These are phyloP conservation scores for Tricholoma sp. DNA, from an alignment of 768 basidiomycete species.

Conservation along the genomic window DNA sequence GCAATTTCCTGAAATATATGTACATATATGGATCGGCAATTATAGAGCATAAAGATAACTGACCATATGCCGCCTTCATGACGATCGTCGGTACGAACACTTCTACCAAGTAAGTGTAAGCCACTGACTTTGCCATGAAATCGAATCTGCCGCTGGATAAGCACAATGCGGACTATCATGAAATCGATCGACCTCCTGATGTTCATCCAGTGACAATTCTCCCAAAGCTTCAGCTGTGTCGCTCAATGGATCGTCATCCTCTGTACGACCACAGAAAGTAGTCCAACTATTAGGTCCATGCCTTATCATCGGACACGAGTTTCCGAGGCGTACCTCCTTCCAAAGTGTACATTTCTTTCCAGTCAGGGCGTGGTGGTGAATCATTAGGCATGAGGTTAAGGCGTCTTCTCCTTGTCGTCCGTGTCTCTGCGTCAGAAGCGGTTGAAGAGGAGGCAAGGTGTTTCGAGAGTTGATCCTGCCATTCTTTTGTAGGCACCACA, in stretches of 20 bases:
- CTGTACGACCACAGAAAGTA: neutral
- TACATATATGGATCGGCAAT: conserved; percentile 12
- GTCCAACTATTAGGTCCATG: neutral
- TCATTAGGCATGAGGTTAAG: conserved; percentile 29
- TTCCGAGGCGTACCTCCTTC: conserved; percentile 31
- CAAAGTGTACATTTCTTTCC: conserved; percentile 58
- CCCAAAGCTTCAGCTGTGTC: conserved; percentile 58
- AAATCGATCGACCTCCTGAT: conserved; percentile 52
- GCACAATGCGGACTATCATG: neutral
- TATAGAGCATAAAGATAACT: conserved; percentile 16
- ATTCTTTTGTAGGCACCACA: conserved; percentile 64
- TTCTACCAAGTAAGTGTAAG: conserved; percentile 65
- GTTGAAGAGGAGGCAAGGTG: conserved; percentile 36
- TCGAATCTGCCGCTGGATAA: conserved; percentile 51
- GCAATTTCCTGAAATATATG: conserved; percentile 46
- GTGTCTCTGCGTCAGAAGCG: conserved; percentile 13
- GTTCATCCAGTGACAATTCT: conserved; percentile 69
- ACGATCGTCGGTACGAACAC: conserved; percentile 60
- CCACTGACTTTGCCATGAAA: conserved; percentile 80
- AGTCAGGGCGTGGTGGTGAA: conserved; percentile 35
- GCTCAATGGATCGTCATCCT: conserved; percentile 34
- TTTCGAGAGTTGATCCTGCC: conserved; percentile 69
- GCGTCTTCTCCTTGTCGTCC: conserved; percentile 12
- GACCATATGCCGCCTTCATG: conserved; percentile 68
- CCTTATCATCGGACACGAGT: neutral